A percentile compares a stretch with the other conserved stretches of the same genome.
These are phyloP conservation scores for Crithidia thermophila DNA, from an alignment of 208 protist genomes.

Conservation along the genomic window DNA sequence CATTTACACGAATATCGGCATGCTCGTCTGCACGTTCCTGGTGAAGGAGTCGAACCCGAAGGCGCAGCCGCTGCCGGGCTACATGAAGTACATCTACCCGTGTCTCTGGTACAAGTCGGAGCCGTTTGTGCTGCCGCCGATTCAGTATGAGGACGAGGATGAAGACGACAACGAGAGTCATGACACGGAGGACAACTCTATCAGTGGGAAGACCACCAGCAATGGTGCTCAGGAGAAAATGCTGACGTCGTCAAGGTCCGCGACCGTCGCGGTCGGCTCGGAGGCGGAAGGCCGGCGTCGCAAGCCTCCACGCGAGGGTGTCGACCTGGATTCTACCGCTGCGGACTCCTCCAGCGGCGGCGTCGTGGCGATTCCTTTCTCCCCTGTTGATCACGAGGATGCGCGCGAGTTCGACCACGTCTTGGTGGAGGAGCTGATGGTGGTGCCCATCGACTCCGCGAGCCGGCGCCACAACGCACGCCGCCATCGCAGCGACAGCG, in stretches of 20 bases:
- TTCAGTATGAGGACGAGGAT: conserved; percentile 23
- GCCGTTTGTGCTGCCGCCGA: conserved; percentile 31
- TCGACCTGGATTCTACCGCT: too few relatives aligned
- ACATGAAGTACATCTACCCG: conserved; percentile 29
- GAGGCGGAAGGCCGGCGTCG: too few relatives aligned
- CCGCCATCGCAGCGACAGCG: too few relatives aligned
- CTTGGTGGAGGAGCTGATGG: background rate
- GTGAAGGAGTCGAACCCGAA: conserved; percentile 67
- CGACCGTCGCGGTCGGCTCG: too few relatives aligned
- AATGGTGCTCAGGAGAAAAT: too few relatives aligned
- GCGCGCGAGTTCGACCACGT: background rate
- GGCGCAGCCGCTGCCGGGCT: conserved; percentile 44
- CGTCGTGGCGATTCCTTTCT: background rate
- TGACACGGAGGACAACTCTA: too few relatives aligned
- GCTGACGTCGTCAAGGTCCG: too few relatives aligned
- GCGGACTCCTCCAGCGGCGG: background rate
- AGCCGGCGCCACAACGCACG: too few relatives aligned
- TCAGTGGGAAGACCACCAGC: too few relatives aligned
- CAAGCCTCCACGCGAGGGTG: too few relatives aligned
- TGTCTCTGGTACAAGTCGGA: conserved; percentile 29
- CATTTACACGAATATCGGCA: conserved; percentile 61
- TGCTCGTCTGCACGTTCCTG: conserved; percentile 54
- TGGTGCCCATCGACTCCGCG: too few relatives aligned
- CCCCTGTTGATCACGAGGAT: background rate
- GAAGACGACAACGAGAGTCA: too few relatives aligned